A percentile compares a stretch with the other conserved stretches of the same genome.
These are phyloP conservation scores for Cyberlindnera subsufficiens DNA, from an alignment of 805 yeast genomes.

Conservation along the genomic window DNA sequence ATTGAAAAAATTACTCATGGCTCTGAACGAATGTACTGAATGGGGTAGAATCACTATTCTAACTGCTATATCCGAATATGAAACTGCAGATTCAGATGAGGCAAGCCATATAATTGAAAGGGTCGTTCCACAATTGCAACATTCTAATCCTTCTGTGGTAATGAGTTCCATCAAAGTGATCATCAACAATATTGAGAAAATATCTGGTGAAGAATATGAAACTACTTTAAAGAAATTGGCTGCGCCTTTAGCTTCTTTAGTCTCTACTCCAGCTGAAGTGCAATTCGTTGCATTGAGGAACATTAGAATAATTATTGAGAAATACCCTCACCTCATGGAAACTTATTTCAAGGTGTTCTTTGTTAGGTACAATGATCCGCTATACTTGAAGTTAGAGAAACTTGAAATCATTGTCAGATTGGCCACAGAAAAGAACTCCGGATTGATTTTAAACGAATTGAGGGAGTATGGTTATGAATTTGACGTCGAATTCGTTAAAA, in stretches of 20 bases:
- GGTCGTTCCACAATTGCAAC: constrained; percentile 92
- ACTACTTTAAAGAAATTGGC: constrained; percentile 61
- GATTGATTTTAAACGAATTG: constrained; percentile 58
- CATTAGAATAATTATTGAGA: constrained; percentile 82
- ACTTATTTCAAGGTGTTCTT: constrained; percentile 85
- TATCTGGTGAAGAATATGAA: constrained; percentile 33
- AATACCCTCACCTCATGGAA: constrained; percentile 73
- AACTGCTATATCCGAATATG: constrained; percentile 71
- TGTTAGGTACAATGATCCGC: constrained; percentile 80
- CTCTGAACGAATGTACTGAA: constrained; percentile 95
- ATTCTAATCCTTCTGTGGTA: constrained; percentile 94
- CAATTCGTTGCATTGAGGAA: constrained; percentile 92
- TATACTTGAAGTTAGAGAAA: constrained; percentile 71
- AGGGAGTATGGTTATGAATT: constrained; percentile 82
- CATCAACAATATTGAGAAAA: constrained; percentile 54
- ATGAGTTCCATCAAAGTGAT: constrained; percentile 78
- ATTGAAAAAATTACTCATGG: constrained; percentile 62
- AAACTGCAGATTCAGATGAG: constrained; percentile 50
- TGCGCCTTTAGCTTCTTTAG: constrained; percentile 82
- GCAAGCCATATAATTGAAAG: constrained; percentile 84
- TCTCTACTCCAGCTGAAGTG: constrained; percentile 87
- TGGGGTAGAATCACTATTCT: constrained; percentile 96
- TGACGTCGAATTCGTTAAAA: constrained; percentile 69
- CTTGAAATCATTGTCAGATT: constrained; percentile 69
- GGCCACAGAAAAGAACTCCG: constrained; percentile 53